Percentiles rank a stretch among this genome's conserved stretches.
phyloP scores from a whole-genome alignment of 192 early-diverging fungal species.

The Dimargaris verticillata region DNA sequence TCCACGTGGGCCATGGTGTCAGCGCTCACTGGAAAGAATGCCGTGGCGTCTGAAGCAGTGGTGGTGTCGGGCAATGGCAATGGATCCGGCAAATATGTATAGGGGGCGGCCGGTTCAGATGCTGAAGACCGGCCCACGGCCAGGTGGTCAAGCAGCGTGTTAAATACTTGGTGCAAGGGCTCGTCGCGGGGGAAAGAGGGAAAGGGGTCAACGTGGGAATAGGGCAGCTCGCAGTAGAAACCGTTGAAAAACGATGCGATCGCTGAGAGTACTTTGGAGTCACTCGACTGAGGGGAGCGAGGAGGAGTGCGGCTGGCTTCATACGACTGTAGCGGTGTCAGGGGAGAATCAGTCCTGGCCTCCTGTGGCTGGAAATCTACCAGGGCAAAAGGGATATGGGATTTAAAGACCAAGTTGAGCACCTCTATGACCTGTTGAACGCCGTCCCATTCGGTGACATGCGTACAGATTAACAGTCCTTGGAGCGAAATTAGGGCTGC shows the following conservation, averaged over 20 bases:
- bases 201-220: neutral
- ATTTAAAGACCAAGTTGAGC: neutral
- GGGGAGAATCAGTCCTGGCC: neutral
- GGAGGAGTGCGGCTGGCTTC: neutral
- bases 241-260: constrained; percentile 1
- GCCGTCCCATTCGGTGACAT: neutral
- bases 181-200: neutral
- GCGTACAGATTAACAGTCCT: neutral
- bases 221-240: neutral
- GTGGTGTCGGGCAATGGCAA: neutral
- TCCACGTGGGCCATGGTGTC: no score
- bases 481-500: neutral
- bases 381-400: neutral
- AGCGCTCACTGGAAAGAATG: no score
- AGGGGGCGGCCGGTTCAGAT: neutral
- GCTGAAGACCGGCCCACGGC: neutral
- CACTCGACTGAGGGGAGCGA: neutral
- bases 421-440: neutral
- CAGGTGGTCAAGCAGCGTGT: neutral
- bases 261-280: neutral
- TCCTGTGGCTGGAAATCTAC: neutral
- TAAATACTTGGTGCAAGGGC: neutral
- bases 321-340: neutral
- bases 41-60: neutral
- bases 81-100: neutral